Percentiles rank a stretch among this genome's conserved stretches.
These are phyloP conservation scores for Alternaria solani DNA, from an alignment of 2,329 filamentous ascomycete species.

Conservation along the genomic window DNA sequence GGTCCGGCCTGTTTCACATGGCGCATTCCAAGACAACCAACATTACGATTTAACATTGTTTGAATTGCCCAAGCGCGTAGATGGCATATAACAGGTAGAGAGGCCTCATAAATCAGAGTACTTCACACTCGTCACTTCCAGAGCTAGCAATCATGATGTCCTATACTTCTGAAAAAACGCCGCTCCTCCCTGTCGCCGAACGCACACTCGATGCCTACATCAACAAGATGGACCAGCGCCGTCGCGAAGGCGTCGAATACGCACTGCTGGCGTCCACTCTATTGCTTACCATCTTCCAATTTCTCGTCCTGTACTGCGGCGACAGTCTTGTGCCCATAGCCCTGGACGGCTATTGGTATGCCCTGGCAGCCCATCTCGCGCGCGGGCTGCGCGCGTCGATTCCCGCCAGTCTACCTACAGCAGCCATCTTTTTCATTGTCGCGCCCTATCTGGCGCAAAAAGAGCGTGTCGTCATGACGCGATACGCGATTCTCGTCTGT, in stretches of 20 bases:
- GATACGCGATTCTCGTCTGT: conserved; percentile 33
- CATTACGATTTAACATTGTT: conserved; percentile 3
- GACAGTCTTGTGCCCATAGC: conserved; percentile 9
- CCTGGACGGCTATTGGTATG: conserved; percentile 6
- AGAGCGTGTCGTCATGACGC: conserved; percentile 24
- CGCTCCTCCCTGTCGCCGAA: conserved; percentile 11
- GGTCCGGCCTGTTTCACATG: conserved; percentile 16
- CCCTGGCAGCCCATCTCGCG: conserved; percentile 24
- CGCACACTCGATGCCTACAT: not conserved
- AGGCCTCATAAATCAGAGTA: not conserved
- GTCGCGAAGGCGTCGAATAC: conserved; percentile 12
- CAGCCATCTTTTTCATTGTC: conserved; percentile 30
- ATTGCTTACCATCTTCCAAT: conserved; percentile 23
- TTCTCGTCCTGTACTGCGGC: conserved; percentile 27
- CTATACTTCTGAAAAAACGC: conserved; percentile 13
- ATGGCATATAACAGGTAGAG: conserved; percentile 5
- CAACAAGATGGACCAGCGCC: not conserved
- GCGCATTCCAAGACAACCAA: conserved; percentile 12
- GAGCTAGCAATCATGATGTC: not conserved
- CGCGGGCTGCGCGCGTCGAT: conserved; percentile 30
- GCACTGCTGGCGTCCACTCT: conserved; percentile 12
- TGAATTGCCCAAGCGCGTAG: conserved; percentile 4
- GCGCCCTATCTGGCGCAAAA: conserved; percentile 27
- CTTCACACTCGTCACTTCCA: not conserved
- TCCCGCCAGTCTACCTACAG: conserved; percentile 30